Conservation (phyloP, 768 basidiomycete genomes). For the Pleurotus platypus region DNA sequence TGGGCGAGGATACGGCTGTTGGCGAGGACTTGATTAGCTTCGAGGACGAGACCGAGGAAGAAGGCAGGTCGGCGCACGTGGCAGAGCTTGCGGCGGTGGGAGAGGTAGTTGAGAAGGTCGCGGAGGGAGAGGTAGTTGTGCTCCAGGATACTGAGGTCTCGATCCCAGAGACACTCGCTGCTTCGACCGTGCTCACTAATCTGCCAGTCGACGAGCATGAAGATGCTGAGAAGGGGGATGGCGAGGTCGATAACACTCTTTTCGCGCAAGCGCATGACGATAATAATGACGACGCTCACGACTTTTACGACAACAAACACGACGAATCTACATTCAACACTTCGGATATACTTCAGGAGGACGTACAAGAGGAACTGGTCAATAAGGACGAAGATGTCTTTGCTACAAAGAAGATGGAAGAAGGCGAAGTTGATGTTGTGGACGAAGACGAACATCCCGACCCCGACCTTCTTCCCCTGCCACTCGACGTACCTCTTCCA, state of each 20-base stretch:
- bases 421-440: too few relatives aligned
- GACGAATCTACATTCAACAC: conserved; percentile 1
- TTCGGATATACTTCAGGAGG: background rate
- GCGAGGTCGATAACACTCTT: background rate
- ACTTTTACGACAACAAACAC: conserved; percentile 4
- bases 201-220: background rate
- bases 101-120: background rate
- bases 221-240: background rate
- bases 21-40: background rate
- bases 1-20: background rate
- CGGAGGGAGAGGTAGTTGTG: background rate
- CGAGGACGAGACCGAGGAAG: background rate
- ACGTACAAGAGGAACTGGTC: background rate
- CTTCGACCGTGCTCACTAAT: background rate
- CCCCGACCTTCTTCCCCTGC: conserved; percentile 41
- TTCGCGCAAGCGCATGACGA: background rate
- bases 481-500: conserved; percentile 12
- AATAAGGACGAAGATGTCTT: too few relatives aligned
- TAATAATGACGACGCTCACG: conserved; percentile 12
- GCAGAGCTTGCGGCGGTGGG: background rate
- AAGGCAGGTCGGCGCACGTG: background rate
- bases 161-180: background rate
- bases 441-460: conserved; percentile 23
- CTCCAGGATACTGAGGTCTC: background rate
- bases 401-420: too few relatives aligned